These are phyloP conservation scores for Leccinum truebloodii DNA, from an alignment of 768 basidiomycete species.

Conservation along the genomic window DNA sequence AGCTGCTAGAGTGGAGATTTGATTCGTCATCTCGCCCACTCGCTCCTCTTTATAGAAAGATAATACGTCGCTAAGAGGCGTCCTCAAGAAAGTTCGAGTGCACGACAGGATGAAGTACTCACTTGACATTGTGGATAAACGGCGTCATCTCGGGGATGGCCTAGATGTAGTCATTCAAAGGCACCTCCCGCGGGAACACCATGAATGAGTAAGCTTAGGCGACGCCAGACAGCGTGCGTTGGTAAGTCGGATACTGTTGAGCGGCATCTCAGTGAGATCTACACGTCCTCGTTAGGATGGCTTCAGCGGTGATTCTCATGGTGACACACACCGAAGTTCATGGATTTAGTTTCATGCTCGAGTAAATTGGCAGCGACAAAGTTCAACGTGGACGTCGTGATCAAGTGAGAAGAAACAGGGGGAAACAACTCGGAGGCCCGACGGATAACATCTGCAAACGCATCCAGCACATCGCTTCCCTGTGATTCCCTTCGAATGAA, in stretches of 20 bases:
- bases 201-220: neutral
- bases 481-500: neutral
- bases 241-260: neutral
- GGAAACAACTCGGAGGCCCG: neutral
- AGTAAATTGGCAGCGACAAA: neutral
- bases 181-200: neutral
- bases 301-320: neutral
- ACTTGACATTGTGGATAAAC: neutral
- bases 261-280: neutral
- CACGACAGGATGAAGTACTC: neutral
- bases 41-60: neutral
- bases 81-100: too few species aligned
- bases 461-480: neutral
- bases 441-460: neutral
- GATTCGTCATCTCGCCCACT: neutral
- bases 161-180: neutral
- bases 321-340: neutral
- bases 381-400: neutral
- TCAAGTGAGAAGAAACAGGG: neutral
- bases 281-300: neutral
- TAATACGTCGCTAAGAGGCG: neutral
- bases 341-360: neutral
- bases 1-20: neutral
- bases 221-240: neutral
- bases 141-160: neutral